Evolutionary conservation across 305 asterid genomes (phyloP).

Genomic region (Rubia tinctorum): DNA sequence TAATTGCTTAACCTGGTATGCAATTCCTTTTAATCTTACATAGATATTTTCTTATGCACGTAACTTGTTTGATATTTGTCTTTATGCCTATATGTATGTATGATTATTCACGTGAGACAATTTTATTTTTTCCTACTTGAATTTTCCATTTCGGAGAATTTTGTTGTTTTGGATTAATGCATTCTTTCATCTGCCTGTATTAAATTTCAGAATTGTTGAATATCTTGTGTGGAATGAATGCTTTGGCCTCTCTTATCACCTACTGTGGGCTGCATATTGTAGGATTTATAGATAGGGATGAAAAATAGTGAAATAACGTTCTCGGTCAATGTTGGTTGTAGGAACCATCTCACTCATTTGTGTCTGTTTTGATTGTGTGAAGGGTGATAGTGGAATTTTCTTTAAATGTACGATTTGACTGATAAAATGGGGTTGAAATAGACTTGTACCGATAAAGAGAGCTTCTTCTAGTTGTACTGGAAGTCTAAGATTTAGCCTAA

Average conservation of each 20-base stretch:
- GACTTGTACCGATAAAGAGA: slow-evolving; percentile 27
- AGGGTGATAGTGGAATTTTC: slow-evolving; percentile 3
- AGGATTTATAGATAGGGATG: not conserved
- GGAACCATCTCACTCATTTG: not conserved
- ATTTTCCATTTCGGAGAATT: too few species aligned
- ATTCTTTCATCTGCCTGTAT: not conserved
- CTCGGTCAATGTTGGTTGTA: not conserved
- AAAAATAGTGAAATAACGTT: not conserved
- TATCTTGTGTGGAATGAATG: not conserved
- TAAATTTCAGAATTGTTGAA: not conserved
- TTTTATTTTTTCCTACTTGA: too few species aligned
- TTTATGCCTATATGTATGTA: not conserved
- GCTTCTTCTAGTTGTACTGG: slow-evolving; percentile 20
- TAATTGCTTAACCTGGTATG: too few species aligned
- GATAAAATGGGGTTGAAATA: not conserved
- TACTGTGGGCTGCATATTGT: not conserved
- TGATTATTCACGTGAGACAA: not conserved
- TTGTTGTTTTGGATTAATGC: not conserved
- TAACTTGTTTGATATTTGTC: not conserved
- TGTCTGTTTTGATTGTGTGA: slow-evolving; percentile 5
- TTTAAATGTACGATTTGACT: not conserved
- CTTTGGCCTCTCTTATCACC: not conserved
- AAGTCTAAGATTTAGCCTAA: slow-evolving; percentile 37
- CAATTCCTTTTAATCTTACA: too few species aligned
- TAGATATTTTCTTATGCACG: too few species aligned